Base-by-base conservation (phyloP, 352 stramenopile genomes). In the Phytophthora agathidicida region DNA sequence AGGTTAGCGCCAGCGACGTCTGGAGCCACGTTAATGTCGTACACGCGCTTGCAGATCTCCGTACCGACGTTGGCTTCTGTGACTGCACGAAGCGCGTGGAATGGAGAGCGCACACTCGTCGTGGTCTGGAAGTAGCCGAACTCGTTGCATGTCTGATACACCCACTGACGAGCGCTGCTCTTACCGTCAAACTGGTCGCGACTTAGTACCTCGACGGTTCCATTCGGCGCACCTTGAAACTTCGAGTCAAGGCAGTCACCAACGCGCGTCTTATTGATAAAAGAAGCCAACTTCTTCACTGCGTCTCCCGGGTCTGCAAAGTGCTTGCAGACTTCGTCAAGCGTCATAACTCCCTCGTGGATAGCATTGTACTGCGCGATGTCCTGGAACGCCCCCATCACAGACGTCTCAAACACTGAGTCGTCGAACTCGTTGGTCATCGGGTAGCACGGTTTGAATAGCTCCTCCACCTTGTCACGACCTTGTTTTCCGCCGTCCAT, bases 101-200 rank as follows among this genome's bases (percentile, higher is more conserved):
- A 93, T 7, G 83, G 86, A 39, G 85, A 88, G 19, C 54, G 63
- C 3, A 46, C 30, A 39, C 75, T 89, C 14, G 70, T 82, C 9
- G 83, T 81, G 17, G 83, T 92, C 56, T 95, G 86, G 56, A 92
- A 94, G 65, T 93, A 96, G 5, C 87, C 87, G 41, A 96, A 94
- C 51, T 96, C 86, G 58, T 94, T 96, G 70, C 88, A 96, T 16
- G 86, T 95, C 60, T 95, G 85, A 55, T 91, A 96, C 7, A 89
- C 77, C 88, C 88, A 96, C 63, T 93, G 84, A 10, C 84, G 80
- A 26, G 77, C 75, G 49, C 75, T 88, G 44, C 68, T 88, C 44
- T 82, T 67, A 23, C 84, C 84, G 47, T 93, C 82, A 42, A 93
- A 93, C 36, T 73, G 68, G 16, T 73, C 60, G 8, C 87, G 71